Evolutionary conservation across 2,329 filamentous ascomycete genomes (phyloP), one percentile per base, ranked within the genome.

Genomic region (Rutstroemia sp.): DNA sequence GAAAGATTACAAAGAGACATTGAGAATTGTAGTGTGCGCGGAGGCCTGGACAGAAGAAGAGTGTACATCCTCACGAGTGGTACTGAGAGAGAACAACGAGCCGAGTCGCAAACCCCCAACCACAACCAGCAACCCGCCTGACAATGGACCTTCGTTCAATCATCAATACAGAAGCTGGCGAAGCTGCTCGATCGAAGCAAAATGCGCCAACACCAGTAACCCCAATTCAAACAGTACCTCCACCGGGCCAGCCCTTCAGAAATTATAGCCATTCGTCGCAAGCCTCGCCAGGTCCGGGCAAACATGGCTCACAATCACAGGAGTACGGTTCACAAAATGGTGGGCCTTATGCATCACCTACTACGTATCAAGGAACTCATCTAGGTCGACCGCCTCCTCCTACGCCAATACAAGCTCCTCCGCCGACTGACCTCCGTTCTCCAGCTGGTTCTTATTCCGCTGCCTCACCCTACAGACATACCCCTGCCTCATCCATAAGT

Each of bases 141-240:
- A 64, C 67, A 67, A 79, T 79, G 77, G 77, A 79, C 70, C 72
- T 79, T 67, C 73, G 75, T 67, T 76, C 74, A 55, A 78, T 79
- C 64, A 76, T 79, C 71, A 78, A 78, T 66, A 73, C 58, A 25
- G 68, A 70, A 61, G 66, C 63, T 57, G 67, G 63, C 16, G 66
- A 68, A 54, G 58, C 54, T 54, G 62, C 62, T 42, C 59, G 56
- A 55, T 52, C 61, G 42, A 63, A 64, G 56, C 64, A 63, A 56
- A 64, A 66, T 58, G 64, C 61, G 59, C 59, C 63, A 50, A 57
- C 65, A n/a, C 68, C 69, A 38, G 64, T 66, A 19, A 69, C 68
- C 55, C 67, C 68, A 44, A 61, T 64, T 2, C 67, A 69, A 53
- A 58, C 64, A 18, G 52, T 38, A 39, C 63, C 62, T 58, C 60